Conservation (phyloP, 2,329 filamentous ascomycete species). For the Teratosphaeria pseudoeucalypti region DNA sequence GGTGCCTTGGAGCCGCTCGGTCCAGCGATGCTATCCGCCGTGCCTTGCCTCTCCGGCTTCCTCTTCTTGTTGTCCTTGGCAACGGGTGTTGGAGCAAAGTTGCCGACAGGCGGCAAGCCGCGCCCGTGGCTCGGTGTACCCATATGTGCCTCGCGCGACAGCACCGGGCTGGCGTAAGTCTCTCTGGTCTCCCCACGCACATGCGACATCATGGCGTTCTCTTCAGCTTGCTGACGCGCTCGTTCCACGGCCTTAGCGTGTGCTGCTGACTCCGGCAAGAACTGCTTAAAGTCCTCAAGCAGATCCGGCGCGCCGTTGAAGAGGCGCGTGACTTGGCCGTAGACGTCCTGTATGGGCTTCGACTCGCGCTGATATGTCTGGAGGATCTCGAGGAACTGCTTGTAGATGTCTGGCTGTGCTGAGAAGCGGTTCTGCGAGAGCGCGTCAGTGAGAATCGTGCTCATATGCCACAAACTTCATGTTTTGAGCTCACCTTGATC, state of each 20-base stretch:
- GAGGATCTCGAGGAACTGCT: conserved; percentile 94
- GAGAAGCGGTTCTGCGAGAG: conserved; percentile 79
- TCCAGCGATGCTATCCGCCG: conserved; percentile 31
- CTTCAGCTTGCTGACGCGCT: conserved; percentile 54
- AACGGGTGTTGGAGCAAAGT: conserved; percentile 77
- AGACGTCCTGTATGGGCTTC: conserved; percentile 97
- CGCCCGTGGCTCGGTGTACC: conserved; percentile 21
- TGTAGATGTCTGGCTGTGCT: conserved; percentile 95
- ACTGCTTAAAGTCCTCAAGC: conserved; percentile 97
- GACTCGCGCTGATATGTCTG: conserved; percentile 98
- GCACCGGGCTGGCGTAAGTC: conserved; percentile 29
- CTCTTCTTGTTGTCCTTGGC: conserved; percentile 79
- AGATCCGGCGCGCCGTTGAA: conserved; percentile 92
- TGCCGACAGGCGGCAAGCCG: conserved; percentile 78
- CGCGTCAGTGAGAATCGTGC: neutral
- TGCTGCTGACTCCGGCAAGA: conserved; percentile 80
- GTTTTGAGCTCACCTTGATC: conserved; percentile 65
- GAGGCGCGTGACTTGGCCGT: conserved; percentile 86
- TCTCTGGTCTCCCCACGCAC: conserved; percentile 40
- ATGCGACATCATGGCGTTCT: conserved; percentile 56
- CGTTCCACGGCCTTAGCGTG: conserved; percentile 49
- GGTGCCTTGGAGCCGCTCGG: conserved; percentile 14
- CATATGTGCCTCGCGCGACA: conserved; percentile 29
- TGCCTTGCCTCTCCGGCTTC: conserved; percentile 51
- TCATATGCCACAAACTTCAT: neutral